Conservation (phyloP, 306 rosid species). For the Boehmeria nivea region DNA sequence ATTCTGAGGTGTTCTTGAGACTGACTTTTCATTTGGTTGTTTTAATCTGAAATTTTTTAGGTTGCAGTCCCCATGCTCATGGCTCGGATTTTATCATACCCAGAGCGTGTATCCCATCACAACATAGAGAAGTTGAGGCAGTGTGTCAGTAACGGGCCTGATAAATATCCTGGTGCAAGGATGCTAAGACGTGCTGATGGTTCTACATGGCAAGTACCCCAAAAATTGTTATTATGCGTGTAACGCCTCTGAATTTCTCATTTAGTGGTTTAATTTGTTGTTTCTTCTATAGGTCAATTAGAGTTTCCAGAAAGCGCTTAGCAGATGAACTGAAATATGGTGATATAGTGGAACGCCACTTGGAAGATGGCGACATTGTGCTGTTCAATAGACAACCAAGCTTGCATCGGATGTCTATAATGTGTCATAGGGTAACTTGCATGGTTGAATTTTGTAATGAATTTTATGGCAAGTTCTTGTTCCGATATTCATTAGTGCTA, state of each 20-base stretch:
- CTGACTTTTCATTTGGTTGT: conserved; percentile 3
- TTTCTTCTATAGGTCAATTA: conserved; percentile 46
- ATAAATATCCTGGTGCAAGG: conserved; percentile 93
- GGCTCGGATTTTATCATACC: conserved; percentile 82
- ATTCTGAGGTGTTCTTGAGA: not conserved
- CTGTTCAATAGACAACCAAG: conserved; percentile 97
- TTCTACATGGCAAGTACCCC: conserved; percentile 41
- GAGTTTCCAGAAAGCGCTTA: conserved; percentile 36
- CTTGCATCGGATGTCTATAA: conserved; percentile 95
- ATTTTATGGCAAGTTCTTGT: not conserved
- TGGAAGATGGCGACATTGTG: conserved; percentile 91
- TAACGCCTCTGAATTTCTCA: conserved; percentile 6
- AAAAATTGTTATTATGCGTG: not conserved
- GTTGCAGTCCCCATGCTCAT: conserved; percentile 90
- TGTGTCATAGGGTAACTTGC: conserved; percentile 78
- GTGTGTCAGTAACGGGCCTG: conserved; percentile 81
- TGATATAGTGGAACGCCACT: conserved; percentile 86
- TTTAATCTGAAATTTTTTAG: conserved; percentile 36
- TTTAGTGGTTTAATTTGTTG: conserved; percentile 18
- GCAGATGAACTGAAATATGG: conserved; percentile 77
- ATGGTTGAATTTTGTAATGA: conserved; percentile 8
- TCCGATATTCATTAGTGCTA: too few species aligned
- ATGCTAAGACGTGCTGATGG: conserved; percentile 49
- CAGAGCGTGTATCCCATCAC: conserved; percentile 84
- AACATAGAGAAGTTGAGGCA: conserved; percentile 86